phyloP scores from a whole-genome alignment of 169 alveolate genomes.

The Plasmodium adleri region DNA sequence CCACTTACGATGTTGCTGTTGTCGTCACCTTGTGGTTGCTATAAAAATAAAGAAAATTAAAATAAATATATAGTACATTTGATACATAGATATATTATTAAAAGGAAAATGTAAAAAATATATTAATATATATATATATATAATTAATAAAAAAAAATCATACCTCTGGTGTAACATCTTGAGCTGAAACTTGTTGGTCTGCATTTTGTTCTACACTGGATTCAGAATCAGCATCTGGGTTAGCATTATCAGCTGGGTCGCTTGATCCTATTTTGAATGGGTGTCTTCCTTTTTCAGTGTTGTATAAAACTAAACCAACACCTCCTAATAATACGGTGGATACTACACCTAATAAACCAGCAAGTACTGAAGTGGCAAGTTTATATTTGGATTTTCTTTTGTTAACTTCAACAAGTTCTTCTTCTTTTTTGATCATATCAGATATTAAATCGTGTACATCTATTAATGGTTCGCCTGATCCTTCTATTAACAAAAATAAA shows the following conservation, averaged over 20 bases:
- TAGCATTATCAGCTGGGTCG: background rate
- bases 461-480: conserved; percentile 22
- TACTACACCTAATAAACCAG: conserved; percentile 43
- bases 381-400: conserved; percentile 22
- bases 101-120: no score
- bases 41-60: no score
- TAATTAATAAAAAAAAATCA: background rate
- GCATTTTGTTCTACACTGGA: background rate
- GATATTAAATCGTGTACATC: conserved; percentile 42
- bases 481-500: conserved; percentile 7
- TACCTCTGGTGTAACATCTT: background rate
- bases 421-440: conserved; percentile 65
- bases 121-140: no score
- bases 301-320: conserved; percentile 57
- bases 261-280: conserved; percentile 36
- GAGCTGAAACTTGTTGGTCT: background rate
- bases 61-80: no score
- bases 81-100: no score
- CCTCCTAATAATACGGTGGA: conserved; percentile 36
- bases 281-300: conserved; percentile 32
- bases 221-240: no score
- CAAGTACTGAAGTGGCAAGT: conserved; percentile 10
- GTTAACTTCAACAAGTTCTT: conserved; percentile 18
- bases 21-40: no score
- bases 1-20: background rate